A percentile compares a stretch with the other conserved stretches of the same genome.
These are phyloP conservation scores for Pyronema omphalodes DNA, from an alignment of 495 filamentous ascomycete genomes.

Conservation along the genomic window DNA sequence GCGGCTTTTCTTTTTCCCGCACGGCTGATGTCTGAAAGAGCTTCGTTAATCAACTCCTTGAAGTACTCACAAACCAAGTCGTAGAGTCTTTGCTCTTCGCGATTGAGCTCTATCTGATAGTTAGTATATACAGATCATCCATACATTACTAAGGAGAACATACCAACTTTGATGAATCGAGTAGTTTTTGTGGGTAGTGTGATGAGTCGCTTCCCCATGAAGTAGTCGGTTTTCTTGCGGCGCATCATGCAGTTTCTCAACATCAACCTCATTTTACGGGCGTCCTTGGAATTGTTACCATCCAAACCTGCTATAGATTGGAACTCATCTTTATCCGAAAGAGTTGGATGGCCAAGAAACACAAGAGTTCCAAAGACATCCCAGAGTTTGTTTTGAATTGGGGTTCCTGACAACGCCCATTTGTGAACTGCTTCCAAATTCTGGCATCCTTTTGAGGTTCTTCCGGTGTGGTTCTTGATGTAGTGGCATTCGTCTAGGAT, in stretches of 20 bases:
- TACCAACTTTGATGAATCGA: neutral
- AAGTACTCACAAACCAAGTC: neutral
- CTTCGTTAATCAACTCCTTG: neutral
- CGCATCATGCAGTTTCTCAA: slow-evolving; percentile 16
- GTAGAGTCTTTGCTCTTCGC: slow-evolving; percentile 13
- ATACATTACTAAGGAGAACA: neutral
- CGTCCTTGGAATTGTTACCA: neutral
- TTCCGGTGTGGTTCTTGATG: slow-evolving; percentile 22
- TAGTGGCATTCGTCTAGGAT: slow-evolving; percentile 26
- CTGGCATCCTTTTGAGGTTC: slow-evolving; percentile 10
- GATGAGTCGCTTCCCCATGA: slow-evolving; percentile 16
- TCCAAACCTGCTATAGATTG: neutral
- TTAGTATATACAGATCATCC: neutral
- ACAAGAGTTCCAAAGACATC: slow-evolving; percentile 10
- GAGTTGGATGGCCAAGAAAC: slow-evolving; percentile 12
- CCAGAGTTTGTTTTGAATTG: slow-evolving; percentile 21
- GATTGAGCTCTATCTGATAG: slow-evolving; percentile 7
- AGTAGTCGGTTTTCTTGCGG: slow-evolving; percentile 17
- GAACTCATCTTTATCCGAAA: neutral
- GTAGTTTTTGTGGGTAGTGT: slow-evolving; percentile 12
- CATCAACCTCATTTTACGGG: slow-evolving; percentile 10
- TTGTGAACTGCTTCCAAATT: slow-evolving; percentile 6
- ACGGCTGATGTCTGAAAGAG: neutral
- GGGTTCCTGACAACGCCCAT: slow-evolving; percentile 26
- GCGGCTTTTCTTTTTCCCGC: neutral